Percentiles rank a stretch among this genome's conserved stretches.
phyloP scores from a whole-genome alignment of 2,329 filamentous ascomycete genomes.

The Neofusicoccum ribis region DNA sequence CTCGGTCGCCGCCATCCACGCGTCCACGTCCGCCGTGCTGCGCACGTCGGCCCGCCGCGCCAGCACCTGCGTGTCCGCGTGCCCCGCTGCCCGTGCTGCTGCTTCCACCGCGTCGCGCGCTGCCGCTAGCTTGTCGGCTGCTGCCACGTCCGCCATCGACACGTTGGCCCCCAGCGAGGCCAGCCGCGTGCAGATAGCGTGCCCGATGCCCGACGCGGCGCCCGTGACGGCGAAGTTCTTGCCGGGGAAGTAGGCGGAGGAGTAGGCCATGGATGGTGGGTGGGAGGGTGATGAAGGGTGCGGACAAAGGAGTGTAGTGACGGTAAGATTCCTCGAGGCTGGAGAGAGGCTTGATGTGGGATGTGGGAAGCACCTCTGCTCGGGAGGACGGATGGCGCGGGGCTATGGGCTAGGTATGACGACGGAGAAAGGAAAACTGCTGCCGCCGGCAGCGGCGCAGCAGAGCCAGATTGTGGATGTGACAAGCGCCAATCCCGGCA shows the following conservation, averaged over 20 bases:
- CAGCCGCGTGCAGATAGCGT: background rate
- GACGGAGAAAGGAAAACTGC: background rate
- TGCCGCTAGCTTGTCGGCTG: background rate
- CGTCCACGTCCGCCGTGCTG: constrained; percentile 49
- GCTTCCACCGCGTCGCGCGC: background rate
- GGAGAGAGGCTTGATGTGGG: background rate
- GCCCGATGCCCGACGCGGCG: constrained; percentile 34
- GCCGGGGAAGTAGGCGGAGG: constrained; percentile 23
- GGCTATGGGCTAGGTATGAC: background rate
- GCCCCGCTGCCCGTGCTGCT: constrained; percentile 32
- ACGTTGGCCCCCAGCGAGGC: background rate
- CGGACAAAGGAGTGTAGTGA: no score
- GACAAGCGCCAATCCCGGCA: no score
- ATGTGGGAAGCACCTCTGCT: no score
- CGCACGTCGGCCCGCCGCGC: constrained; percentile 47
- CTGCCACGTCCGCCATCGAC: constrained; percentile 19
- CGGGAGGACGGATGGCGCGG: background rate
- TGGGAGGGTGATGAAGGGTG: background rate
- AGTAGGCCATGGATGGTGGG: background rate
- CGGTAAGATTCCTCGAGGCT: background rate
- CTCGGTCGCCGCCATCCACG: constrained; percentile 51
- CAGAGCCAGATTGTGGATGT: no score
- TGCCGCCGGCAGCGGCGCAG: no score
- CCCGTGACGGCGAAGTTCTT: constrained; percentile 36
- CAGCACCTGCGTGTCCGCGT: constrained; percentile 23